Evolutionary conservation across 169 alveolate species (phyloP), one percentile per base, ranked within the genome.

Genomic region (Babesia sp.): DNA sequence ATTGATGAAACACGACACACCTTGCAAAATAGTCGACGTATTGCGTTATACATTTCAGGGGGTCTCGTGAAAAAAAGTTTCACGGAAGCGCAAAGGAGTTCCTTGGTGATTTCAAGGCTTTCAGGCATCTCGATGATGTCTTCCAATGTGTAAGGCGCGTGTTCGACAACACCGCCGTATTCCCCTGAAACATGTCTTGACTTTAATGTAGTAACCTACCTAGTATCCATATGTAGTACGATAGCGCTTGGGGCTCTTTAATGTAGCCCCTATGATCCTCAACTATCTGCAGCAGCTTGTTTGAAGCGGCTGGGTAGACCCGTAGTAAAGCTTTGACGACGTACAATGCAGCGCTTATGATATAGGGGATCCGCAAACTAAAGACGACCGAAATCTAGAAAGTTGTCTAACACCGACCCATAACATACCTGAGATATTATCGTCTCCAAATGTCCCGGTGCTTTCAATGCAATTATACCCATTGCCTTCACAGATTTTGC

Each of bases 1-100:
- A 60, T 55, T 57, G 39, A 55, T 69, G 34, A 61, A 60, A 57
- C 34, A 60, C 12, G 90, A 54, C 95, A 64, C 22, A 93, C 88
- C 56, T 75, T 71, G 36, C 91, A 79, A 75, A 93, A 93, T 60
- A 94, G 83, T 45, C 87, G 48, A 39, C 93, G 90, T 5, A 96
- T 84, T 18, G 91, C 92, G 24, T 68, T 72, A 55, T 91, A 84
- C 95, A 95, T 94, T 85, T 96, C 99, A n/a, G 98, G 96, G n/a
- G 99, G 97, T 70, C 98, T 90, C 77, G 90, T 93, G 71, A 93
- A 91, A 88, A 95, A 91, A 41, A 95, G 87, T 79, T 93, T 94
- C 50, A 93, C 74, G 44, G 93, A 83, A 22, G 97, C 95, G 29
- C 94, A 84, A 46, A 96, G 81, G 14, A 96, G 78, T 45, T 93